Evolutionary conservation across 306 rosid genomes (phyloP).

Genomic region (Quercus glauca): DNA sequence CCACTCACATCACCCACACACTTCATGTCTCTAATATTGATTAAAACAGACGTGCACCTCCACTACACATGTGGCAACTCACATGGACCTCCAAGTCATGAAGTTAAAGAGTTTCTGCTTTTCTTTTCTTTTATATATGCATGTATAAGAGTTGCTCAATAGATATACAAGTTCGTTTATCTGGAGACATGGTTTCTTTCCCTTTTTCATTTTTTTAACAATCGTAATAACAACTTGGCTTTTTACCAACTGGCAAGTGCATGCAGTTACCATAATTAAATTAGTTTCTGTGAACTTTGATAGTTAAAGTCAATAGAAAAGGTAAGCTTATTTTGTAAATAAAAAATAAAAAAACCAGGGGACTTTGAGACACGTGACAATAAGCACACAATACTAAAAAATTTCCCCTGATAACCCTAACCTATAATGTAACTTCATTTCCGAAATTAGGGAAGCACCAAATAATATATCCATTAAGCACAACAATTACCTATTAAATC

Average conservation of each 20-base stretch:
- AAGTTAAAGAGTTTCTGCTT: background rate
- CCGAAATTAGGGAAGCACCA: background rate
- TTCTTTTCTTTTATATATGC: no score
- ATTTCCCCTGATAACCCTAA: no score
- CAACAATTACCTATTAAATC: slow-evolving; percentile 75
- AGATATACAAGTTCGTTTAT: background rate
- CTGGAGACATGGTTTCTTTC: background rate
- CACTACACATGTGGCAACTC: background rate
- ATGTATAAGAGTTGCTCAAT: background rate
- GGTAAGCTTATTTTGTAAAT: no score
- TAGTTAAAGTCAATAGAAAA: no score
- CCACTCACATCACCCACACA: background rate
- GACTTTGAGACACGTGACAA: no score
- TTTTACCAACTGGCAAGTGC: background rate
- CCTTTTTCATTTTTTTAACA: background rate
- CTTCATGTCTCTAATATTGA: background rate
- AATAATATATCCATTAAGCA: background rate
- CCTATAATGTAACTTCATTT: background rate
- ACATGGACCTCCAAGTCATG: background rate
- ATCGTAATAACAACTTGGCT: background rate
- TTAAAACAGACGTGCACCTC: background rate
- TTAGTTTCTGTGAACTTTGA: no score
- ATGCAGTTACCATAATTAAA: background rate
- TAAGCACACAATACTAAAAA: no score
- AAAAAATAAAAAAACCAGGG: no score